Evolutionary conservation across 108 stramenopile species (phyloP).

Genomic region (Skeletonema marinoi): DNA sequence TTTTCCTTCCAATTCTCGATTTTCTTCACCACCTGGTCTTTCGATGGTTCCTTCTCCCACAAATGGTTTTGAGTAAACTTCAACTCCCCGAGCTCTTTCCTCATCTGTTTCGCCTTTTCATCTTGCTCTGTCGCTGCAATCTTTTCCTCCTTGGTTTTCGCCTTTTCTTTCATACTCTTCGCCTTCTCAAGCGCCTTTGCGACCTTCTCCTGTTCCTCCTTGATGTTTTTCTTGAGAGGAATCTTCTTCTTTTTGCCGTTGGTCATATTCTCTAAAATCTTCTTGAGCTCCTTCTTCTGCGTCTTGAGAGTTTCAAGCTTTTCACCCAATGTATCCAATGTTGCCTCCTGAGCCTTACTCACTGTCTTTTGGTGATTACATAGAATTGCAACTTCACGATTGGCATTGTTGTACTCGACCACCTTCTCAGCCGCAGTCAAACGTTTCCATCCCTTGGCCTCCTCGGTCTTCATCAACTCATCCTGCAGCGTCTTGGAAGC

Average conservation of each 20-base stretch:
- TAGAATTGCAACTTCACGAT: conserved; percentile 98
- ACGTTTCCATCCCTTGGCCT: conserved; percentile 58
- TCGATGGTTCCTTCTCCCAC: conserved; percentile 86
- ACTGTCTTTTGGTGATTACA: conserved; percentile 99
- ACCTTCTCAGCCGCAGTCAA: conserved; percentile 93
- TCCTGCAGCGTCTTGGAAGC: conserved; percentile 97
- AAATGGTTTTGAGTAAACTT: conserved; percentile 90
- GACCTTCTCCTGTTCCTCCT: conserved; percentile 61
- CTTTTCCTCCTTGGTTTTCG: conserved; percentile 94
- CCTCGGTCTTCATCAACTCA: conserved; percentile 89
- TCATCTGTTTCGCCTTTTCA: conserved; percentile 77
- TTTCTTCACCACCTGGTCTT: conserved; percentile 81
- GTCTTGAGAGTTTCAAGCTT: conserved; percentile 85
- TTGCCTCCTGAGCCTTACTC: conserved; percentile 92
- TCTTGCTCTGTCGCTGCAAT: conserved; percentile 90
- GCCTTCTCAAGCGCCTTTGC: conserved; percentile 76
- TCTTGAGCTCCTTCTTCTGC: conserved; percentile 87
- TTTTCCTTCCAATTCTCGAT: conserved; percentile 88
- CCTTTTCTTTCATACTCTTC: conserved; percentile 91
- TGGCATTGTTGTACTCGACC: conserved; percentile 98
- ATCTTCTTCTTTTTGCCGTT: conserved; percentile 69
- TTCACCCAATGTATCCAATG: conserved; percentile 73
- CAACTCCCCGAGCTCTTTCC: conserved; percentile 59
- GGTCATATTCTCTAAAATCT: conserved; percentile 67
- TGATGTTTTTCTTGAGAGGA: conserved; percentile 78